Conservation (phyloP, 345 rosid species). For the Populus euphratica region DNA sequence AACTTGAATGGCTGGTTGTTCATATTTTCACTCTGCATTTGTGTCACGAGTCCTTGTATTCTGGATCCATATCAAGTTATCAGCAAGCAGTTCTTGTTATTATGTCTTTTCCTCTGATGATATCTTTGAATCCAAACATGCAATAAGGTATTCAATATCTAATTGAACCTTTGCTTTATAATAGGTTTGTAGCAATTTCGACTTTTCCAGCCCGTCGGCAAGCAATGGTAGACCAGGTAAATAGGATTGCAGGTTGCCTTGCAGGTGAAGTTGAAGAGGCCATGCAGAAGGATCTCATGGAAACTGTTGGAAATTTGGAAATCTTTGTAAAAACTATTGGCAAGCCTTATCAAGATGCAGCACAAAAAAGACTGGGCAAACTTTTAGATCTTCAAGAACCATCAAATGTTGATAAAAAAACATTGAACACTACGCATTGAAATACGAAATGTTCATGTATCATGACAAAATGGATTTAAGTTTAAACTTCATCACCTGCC, state of each 20-base stretch:
- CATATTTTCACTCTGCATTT: background rate
- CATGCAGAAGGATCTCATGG: conserved; percentile 78
- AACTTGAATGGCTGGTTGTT: background rate
- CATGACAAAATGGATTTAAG: conserved; percentile 8
- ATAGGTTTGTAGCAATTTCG: conserved; percentile 70
- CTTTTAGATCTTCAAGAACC: conserved; percentile 51
- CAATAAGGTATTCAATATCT: background rate
- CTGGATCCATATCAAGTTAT: background rate
- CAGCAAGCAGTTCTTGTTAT: background rate
- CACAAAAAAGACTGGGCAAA: conserved; percentile 55
- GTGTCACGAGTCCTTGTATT: background rate
- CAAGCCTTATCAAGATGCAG: conserved; percentile 78
- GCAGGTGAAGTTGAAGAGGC: conserved; percentile 77
- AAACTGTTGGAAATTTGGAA: conserved; percentile 44
- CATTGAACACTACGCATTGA: conserved; percentile 54
- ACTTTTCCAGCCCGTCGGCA: conserved; percentile 70
- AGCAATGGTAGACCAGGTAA: conserved; percentile 61
- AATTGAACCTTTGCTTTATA: conserved; percentile 8
- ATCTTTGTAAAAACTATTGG: conserved; percentile 51
- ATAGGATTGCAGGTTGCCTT: conserved; percentile 54
- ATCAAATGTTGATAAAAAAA: conserved; percentile 39
- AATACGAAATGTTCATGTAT: conserved; percentile 77
- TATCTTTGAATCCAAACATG: background rate
- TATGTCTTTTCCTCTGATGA: background rate
- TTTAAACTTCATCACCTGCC: background rate